These are phyloP conservation scores for Apocynum venetum DNA, from an alignment of 257 asterid species.

Conservation along the genomic window DNA sequence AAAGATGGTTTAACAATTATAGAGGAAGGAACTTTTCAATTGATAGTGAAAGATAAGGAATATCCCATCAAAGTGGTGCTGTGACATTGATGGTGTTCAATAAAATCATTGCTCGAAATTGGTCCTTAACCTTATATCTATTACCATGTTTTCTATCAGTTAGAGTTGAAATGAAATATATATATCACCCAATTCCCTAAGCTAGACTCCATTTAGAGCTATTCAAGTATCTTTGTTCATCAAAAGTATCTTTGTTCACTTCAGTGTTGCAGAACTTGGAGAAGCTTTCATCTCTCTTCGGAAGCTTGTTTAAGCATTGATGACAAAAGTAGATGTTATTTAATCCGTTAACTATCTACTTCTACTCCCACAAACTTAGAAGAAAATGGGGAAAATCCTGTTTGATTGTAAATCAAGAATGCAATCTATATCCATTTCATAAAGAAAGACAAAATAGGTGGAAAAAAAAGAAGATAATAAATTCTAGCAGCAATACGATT, in stretches of 20 bases:
- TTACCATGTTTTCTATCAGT: neutral
- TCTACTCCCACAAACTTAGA: neutral
- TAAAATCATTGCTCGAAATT: neutral
- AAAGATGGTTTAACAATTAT: conserved; percentile 42
- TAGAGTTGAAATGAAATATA: neutral
- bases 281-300: neutral
- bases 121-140: neutral
- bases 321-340: neutral
- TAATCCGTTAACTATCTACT: neutral
- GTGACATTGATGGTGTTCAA: conserved; percentile 14
- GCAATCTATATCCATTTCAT: neutral
- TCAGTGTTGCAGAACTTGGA: neutral
- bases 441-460: no score
- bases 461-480: no score
- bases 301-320: neutral
- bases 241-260: no score
- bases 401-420: neutral
- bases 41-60: conserved; percentile 44
- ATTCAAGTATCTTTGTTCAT: neutral
- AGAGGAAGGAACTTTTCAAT: conserved; percentile 37
- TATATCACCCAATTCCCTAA: neutral
- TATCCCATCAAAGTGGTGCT: conserved; percentile 34
- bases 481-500: no score
- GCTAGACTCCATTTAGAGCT: neutral
- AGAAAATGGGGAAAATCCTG: neutral